These are phyloP conservation scores for Zygosaccharomyces kombuchaensis DNA, from an alignment of 805 yeast species.

Conservation along the genomic window DNA sequence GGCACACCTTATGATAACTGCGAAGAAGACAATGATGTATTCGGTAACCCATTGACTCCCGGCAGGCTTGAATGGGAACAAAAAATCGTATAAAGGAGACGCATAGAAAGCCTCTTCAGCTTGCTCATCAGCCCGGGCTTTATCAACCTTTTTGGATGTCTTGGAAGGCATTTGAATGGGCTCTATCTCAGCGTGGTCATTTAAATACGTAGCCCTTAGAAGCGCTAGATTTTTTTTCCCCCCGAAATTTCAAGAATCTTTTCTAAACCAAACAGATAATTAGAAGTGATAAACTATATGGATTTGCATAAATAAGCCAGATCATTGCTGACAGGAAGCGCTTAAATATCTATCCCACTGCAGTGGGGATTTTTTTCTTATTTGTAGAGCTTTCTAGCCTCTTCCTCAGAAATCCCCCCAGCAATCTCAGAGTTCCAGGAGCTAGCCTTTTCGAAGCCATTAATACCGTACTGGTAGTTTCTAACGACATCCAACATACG, in stretches of 20 bases:
- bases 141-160: not conserved
- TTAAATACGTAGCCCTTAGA: not conserved
- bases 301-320: not conserved
- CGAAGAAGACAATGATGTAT: slow-evolving; percentile 66
- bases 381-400: slow-evolving; percentile 14
- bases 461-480: slow-evolving; percentile 64
- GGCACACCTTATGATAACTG: slow-evolving; percentile 73
- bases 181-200: not conserved
- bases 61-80: slow-evolving; percentile 74
- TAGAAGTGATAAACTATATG: not conserved
- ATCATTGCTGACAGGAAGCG: no score
- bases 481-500: slow-evolving; percentile 63
- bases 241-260: not conserved
- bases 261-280: not conserved
- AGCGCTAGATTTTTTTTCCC: not conserved
- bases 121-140: not conserved
- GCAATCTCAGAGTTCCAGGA: slow-evolving; percentile 49
- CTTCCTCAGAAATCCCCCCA: slow-evolving; percentile 35
- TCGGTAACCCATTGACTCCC: slow-evolving; percentile 89
- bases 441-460: slow-evolving; percentile 66
- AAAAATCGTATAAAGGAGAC: slow-evolving; percentile 72
- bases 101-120: slow-evolving; percentile 39
- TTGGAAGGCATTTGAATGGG: slow-evolving; percentile 2
- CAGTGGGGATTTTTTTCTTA: not conserved
- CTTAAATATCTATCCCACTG: not conserved